Base-by-base conservation (phyloP, 148 eudicot species). In the Persicaria maculosa region DNA sequence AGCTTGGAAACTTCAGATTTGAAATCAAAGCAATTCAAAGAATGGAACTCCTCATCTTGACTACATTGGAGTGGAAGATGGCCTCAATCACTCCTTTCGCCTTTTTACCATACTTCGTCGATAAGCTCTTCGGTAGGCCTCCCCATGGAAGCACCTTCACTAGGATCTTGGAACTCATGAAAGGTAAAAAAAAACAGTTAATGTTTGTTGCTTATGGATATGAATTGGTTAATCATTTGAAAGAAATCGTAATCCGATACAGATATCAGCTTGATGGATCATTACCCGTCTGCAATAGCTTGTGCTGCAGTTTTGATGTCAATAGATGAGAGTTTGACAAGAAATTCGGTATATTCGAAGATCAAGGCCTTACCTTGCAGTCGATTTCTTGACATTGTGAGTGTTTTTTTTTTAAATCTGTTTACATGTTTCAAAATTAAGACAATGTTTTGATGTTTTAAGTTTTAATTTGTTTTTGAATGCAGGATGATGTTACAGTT, bases 51-150 rank as follows among this genome's bases (percentile, higher is more conserved):
- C 46, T 83, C 25, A 86, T 88, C 0, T 59, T 88, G 74, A 75
- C 62, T 76, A 80, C 86, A 52, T 77, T 88, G 86, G 86, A 83
- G 15, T 88, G 92, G 92, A 83, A 79, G 52, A 80, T 86, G 86
- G 52, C 73, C 16, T 74, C 77, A 74, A 50, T 86, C 57, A 84
- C 85, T 69, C 89, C 89, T 7, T 86, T 88, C 67, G 55, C 77
- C 19, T 88, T 78, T 68, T 69, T 80, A 52, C 69, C 76, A 46
- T 79, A 59, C 71, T 85, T 85, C 67, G 50, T 77, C 31, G 46
- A 44, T 6, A 85, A 84, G 61, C 77, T 84, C 44, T 44, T 54
- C 44, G 14, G 59, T 44, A 71, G 58, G 22, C 47, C 68, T 36
- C 79, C 67, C 3, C 78, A 78, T 9, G 44, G 31, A 54, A 72